Base-by-base conservation (phyloP, 768 basidiomycete species). In the Pleurotus platypus region DNA sequence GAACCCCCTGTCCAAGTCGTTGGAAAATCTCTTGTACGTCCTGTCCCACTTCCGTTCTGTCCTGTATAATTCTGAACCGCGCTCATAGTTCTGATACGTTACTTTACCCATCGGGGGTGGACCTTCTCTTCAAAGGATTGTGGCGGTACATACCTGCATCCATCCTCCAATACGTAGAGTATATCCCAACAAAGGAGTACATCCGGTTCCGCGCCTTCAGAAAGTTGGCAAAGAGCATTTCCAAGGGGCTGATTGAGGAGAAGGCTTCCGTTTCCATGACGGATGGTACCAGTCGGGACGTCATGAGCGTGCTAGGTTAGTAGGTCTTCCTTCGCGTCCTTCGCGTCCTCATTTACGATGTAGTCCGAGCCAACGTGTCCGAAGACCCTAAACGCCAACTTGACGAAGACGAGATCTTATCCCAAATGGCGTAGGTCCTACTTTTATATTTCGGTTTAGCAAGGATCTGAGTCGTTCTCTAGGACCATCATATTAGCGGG, bases 271-370 rank as follows among this genome's bases (percentile, higher is more conserved):
- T 8, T 27, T 20, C 50, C 9, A 20, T 59, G 12, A 38, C 49
- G 20, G 46, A 58, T n/a, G 60, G 27, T 5, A 5, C 47, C 46
- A 50, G 27, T 49, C 63, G 67, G 11, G 74, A 75, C 56, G 61
- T 72, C 49, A 69, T 76, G 70, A 73, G 71, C 39, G 61, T 73
- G 2, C 62, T 76, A 5, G 67, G 74, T 74, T 46, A 12, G 67
- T 49, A 13, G 16, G 15, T 30, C 2, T 20, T 20, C 2, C 20
- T 5, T 13, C 12, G 9, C 7, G 15, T 12, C 7, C 6, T 18
- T 27, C 15, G 16, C 7, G 8, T 15, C 1, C n/a, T 42, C 30
- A 26, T n/a, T 8, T 37, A 11, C 12, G 12, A n/a, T 2, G 4
- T 51, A 61, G 65, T 65, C 5, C 61, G 58, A 49, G 58, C 65